Evolutionary conservation across 1,284 basidiomycete species (phyloP), one percentile per base, ranked within the genome.

Genomic region (Cutaneotrichosporon daszewskae): DNA sequence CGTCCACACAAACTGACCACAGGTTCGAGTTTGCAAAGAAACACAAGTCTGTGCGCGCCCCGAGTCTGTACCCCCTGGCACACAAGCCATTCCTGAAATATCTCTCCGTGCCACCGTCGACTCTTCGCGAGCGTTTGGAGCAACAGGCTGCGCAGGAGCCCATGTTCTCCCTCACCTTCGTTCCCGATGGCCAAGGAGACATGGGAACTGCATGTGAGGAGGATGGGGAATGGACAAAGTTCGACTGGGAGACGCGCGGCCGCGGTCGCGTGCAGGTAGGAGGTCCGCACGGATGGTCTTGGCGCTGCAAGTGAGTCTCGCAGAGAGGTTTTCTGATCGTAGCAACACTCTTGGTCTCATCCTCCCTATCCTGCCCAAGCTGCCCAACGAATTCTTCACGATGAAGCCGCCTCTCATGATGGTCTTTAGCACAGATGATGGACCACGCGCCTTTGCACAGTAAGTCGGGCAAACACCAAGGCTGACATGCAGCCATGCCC

Each of bases 321-420:
- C n/a, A n/a, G n/a, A n/a, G 26, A 19, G 19, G 32, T 3, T 16
- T 23, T n/a, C n/a, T n/a, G n/a, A 11, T n/a, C 13, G 17, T 32
- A 64, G 62, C 45, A 65, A 65, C 48, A 67, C 61, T 10, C 53
- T 67, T 11, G 43, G 39, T 1, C 48, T 65, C 17, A 42, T 67
- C 9, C 51, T 62, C 6, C 62, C 62, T 1, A 52, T 64, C 12
- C 47, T 67, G n/a, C 46, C 54, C 18, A 41, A 52, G 25, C 29
- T 67, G 14, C 64, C 64, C 0, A 38, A 52, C 6, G 60, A 56
- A 33, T 46, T 66, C 27, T 62, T 64, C 45, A 44, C 17, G 12
- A 45, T 45, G 44, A 35, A 58, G 7, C 61, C 64, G 9, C 61
- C 62, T 0, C 37, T 64, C 16, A 58, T 55, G 32, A 40, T 67